Evolutionary conservation across 495 filamentous ascomycete genomes (phyloP).

Genomic region (Lasiosphaeria hispida): DNA sequence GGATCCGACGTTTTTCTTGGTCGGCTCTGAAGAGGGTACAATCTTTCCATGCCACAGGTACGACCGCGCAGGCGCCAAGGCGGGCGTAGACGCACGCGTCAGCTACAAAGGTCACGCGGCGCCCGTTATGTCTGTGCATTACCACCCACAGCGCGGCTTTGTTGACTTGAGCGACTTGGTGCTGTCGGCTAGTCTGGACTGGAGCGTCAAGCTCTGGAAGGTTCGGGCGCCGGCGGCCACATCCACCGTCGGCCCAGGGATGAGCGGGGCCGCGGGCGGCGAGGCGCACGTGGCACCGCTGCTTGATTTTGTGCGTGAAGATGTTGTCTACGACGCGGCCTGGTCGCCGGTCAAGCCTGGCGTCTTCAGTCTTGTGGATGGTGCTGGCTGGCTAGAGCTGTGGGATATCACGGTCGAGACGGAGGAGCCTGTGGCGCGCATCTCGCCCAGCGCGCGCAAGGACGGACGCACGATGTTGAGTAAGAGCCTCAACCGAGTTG

Average conservation of each 20-base stretch:
- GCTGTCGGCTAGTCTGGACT: slow-evolving; percentile 82
- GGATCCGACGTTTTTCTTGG: slow-evolving; percentile 95
- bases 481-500: slow-evolving; percentile 84
- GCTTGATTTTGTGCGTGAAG: slow-evolving; percentile 86
- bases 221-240: slow-evolving; percentile 73
- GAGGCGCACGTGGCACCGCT: slow-evolving; percentile 63
- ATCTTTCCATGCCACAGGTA: slow-evolving; percentile 97
- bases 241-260: slow-evolving; percentile 42
- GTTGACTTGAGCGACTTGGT: slow-evolving; percentile 96
- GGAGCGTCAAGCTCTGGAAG: slow-evolving; percentile 97
- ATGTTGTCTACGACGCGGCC: slow-evolving; percentile 90
- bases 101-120: slow-evolving; percentile 84
- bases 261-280: slow-evolving; percentile 43
- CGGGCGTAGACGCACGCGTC: slow-evolving; percentile 83
- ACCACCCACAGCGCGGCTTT: slow-evolving; percentile 86
- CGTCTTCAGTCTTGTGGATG: slow-evolving; percentile 91
- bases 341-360: slow-evolving; percentile 92
- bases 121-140: slow-evolving; percentile 93
- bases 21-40: slow-evolving; percentile 91
- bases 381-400: slow-evolving; percentile 86
- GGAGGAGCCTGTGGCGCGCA: slow-evolving; percentile 81
- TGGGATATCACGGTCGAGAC: slow-evolving; percentile 93
- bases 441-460: slow-evolving; percentile 62
- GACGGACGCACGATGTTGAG: slow-evolving; percentile 60
- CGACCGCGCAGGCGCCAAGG: slow-evolving; percentile 93